A percentile compares a stretch with the other conserved stretches of the same genome.
Evolutionary conservation across 1,284 basidiomycete genomes (phyloP).

Genomic region (Golubevia sp.): DNA sequence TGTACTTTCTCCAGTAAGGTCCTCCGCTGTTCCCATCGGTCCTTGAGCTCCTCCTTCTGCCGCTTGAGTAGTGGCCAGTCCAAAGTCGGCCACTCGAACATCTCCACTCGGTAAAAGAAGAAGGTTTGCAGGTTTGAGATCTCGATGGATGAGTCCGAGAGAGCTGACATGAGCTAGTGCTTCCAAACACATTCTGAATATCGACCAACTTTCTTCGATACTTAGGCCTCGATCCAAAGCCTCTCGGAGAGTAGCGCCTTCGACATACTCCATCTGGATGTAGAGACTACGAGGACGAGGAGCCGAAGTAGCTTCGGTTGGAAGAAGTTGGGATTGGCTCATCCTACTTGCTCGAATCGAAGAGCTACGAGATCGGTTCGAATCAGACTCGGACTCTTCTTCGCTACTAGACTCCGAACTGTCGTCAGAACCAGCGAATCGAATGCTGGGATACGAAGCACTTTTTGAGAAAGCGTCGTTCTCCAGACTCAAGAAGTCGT

Average conservation of each 20-base stretch:
- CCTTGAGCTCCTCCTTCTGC: constrained; percentile 39
- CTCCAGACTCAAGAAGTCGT: constrained; percentile 41
- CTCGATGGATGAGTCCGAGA: constrained; percentile 87
- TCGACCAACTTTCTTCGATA: constrained; percentile 77
- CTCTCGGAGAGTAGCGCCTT: constrained; percentile 50
- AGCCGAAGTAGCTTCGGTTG: constrained; percentile 2
- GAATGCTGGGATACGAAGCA: constrained; percentile 77
- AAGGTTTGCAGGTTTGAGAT: constrained; percentile 89
- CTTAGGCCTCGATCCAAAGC: constrained; percentile 53
- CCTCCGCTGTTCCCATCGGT: constrained; percentile 70
- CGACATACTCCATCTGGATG: constrained; percentile 77
- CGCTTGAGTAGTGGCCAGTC: constrained; percentile 67
- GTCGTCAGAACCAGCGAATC: constrained; percentile 67
- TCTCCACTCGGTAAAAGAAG: constrained; percentile 69
- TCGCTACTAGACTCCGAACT: constrained; percentile 57
- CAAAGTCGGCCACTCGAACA: constrained; percentile 94
- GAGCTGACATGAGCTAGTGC: constrained; percentile 84
- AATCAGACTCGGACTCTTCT: constrained; percentile 39
- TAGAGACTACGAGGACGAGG: constrained; percentile 72
- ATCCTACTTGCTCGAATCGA: constrained; percentile 8
- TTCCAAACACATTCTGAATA: constrained; percentile 88
- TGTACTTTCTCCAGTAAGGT: constrained; percentile 64
- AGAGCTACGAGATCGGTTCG: constrained; percentile 4
- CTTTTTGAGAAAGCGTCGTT: constrained; percentile 65
- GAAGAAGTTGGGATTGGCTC: constrained; percentile 9